phyloP scores from a whole-genome alignment of 495 filamentous ascomycete genomes.

The Friedmanniomyces endolithicus region DNA sequence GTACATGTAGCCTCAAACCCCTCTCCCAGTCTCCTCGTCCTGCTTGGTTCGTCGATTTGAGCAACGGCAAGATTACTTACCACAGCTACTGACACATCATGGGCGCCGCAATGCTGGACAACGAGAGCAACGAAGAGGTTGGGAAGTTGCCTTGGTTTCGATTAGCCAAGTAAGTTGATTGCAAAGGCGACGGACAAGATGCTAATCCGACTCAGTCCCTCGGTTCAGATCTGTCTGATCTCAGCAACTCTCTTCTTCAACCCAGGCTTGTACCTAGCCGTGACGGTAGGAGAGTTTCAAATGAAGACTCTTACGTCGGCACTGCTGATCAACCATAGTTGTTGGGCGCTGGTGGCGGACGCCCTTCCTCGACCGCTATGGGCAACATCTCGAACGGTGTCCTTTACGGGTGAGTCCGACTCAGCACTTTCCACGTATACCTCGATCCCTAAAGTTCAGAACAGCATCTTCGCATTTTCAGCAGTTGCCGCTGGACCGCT shows the following conservation, averaged over 20 bases:
- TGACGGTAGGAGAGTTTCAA: neutral
- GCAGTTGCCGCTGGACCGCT: neutral
- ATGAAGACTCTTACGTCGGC: neutral
- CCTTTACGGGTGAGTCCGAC: neutral
- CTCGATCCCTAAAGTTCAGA: neutral
- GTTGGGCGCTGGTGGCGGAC: slow-evolving; percentile 5
- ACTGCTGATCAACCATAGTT: neutral
- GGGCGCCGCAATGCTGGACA: neutral
- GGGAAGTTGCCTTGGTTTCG: neutral
- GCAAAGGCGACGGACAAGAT: no score
- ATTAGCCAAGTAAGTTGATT: neutral
- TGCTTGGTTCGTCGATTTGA: no score
- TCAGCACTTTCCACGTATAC: no score
- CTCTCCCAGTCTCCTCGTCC: no score
- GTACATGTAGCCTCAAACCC: no score
- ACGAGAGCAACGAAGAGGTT: neutral
- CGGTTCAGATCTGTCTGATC: neutral
- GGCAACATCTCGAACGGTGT: slow-evolving; percentile 4
- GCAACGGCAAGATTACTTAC: no score
- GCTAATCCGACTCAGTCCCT: neutral
- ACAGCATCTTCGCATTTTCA: slow-evolving; percentile 5
- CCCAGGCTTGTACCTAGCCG: neutral
- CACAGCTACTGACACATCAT: neutral
- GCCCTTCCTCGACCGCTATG: neutral
- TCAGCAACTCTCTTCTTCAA: slow-evolving; percentile 4